Evolutionary conservation across 331 rosid species (phyloP), one percentile per base, ranked within the genome.

Genomic region (Quercus phellos): DNA sequence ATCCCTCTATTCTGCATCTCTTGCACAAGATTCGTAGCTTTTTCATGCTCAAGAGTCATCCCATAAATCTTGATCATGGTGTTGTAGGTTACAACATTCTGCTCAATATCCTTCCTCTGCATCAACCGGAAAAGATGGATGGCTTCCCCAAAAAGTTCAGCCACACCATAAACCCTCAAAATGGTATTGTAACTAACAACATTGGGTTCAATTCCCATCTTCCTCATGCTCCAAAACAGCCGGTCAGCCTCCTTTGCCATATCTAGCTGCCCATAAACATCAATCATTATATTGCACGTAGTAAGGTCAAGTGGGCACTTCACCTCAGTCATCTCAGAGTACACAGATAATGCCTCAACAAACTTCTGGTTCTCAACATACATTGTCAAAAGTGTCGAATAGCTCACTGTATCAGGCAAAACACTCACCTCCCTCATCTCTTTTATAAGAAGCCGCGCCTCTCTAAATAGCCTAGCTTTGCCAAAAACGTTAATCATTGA

Each of bases 51-150:
- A 10, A 92, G 91, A 34, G 96, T 80, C 82, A 88, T 90, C 53
- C 97, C 98, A 80, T 94, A 94, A 76, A 89, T 90, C 85, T 84
- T 86, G 55, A 94, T 94, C 98, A 94, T 92, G n/a, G 97, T 94
- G 75, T 92, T 94, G 80, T 92, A 94, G 0, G 97, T 94, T 16
- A 92, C 90, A 53, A 92, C 97, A 68, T 92, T 92, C 88, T 89
- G 95, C 68, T 77, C 88, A 54, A 89, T 81, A 71, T 79, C 91
- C 87, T 90, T 92, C 74, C 88, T 85, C 73, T 90, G 97, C 97
- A 94, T 94, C 91, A 94, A 82, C 16, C 93, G 89, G 61, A 94
- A 94, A 32, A 94, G 87, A 75, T 94, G 94, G 68, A 92, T 90
- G 46, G 98, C 97, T 78, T 94, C 98, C 59, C 95, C 97, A n/a